Base-by-base conservation (phyloP, 176 grass and related monocot genomes). In the Bonia amplexicaulis region DNA sequence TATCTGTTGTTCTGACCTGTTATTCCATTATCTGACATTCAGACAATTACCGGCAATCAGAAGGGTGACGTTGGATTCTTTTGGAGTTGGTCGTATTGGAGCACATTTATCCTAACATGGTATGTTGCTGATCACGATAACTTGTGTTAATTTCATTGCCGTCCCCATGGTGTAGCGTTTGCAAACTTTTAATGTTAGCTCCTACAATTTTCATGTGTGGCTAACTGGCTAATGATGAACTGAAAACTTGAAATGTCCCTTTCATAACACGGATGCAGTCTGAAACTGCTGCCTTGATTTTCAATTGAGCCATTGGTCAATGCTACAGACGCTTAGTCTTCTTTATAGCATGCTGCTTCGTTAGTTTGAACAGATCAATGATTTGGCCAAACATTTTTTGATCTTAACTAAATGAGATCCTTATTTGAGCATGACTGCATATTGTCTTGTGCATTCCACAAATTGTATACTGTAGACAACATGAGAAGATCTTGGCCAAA, bases 21-120 rank as follows among this genome's bases (percentile, higher is more conserved):
- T 41, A 9, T 57, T 40, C 26, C 27, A 63, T 58, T 90, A 42
- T 64, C 55, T 76, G 57, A 37, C 51, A 35, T 83, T 31, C 89
- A 98, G 96, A 90, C 96, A 85, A 92, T 95, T 64, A 90, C 79
- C 25, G 76, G 80, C 40, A 73, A 75, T 53, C 87, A 98, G 57
- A 93, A 92, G 78, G 90, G 63, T 11, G 93, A 87, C 80, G 89
- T 98, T 70, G 91, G 90, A 23, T 95, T 98, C 69, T 95, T 98
- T 73, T 98, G 96, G 96, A 95, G 93, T 69, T 95, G 91, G 89
- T 93, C 96, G 39, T 95, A 95, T 78, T 98, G 96, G 96, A 98
- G 96, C 76, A 84, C 93, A n/a, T 98, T 98, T 89, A 79, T 93
- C 71, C 89, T 95, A 74, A 88, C 87, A 87, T 98, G 96, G 96